Base-by-base conservation (phyloP, 371 early-diverging fungal species). In the Rhizopus sp. region DNA sequence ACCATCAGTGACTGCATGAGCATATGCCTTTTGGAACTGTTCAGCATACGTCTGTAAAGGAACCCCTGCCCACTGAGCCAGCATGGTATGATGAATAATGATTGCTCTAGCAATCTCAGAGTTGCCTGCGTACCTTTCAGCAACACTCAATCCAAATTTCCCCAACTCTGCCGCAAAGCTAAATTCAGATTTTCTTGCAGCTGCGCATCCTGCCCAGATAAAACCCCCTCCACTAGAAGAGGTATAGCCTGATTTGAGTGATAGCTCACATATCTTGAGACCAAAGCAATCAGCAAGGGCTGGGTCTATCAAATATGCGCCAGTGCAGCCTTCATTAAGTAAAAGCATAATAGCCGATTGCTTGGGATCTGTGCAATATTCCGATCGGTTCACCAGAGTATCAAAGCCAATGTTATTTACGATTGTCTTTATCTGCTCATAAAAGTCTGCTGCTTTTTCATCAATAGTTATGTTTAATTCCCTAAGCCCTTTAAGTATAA, bases 241-340 rank as follows among this genome's bases (percentile, higher is more conserved):
- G 5, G 70, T 70, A 29, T 63, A 63, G 0, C 78, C 78, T 39
- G 66, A 48, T 10, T 63, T 44, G 3, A 78, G 49, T 1, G 78
- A 78, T n/a, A 70, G n/a, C 31, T 72, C 66, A 3, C 75, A 69
- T 1, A 78, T 54, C 15, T 66, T 72, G 17, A 73, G 55, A 0
- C 73, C 65, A 45, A 75, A 63, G 31, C 54, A 62, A n/a, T 71
- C 72, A 12, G 72, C 63, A 9, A 78, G 53, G 13, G 53, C 54
- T 3, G 70, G 75, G 34, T 65, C 59, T 7, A 75, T 51, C 78
- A 75, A 74, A 41, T 73, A 71, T 12, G 75, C 75, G n/a, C 71
- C 70, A 1, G 63, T 66, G 30, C 75, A 72, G 2, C 70, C 73
- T 45, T 78, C 78, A 35, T 70, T 65, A 12, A 78, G 35, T 3